These are phyloP conservation scores for Fusarium floridanum DNA, from an alignment of 2,329 filamentous ascomycete genomes.

Conservation along the genomic window DNA sequence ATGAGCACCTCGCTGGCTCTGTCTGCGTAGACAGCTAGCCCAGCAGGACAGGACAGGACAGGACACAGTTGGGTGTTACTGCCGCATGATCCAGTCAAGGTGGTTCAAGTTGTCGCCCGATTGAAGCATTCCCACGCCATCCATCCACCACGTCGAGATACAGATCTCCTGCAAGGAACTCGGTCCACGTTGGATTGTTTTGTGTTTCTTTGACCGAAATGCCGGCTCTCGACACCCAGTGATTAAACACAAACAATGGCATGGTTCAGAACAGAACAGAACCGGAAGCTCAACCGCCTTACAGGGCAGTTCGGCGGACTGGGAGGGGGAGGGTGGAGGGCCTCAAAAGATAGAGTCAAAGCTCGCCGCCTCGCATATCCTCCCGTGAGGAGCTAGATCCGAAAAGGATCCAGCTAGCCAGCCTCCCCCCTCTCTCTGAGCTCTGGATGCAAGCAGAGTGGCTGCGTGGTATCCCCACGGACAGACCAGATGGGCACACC, in stretches of 20 bases:
- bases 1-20: conserved; percentile 26
- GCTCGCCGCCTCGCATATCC: conserved; percentile 38
- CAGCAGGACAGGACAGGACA: conserved; percentile 8
- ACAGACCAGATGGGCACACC: conserved; percentile 45
- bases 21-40: not conserved
- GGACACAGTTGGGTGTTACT: conserved; percentile 35
- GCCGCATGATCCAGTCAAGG: conserved; percentile 33
- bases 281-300: conserved; percentile 24
- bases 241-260: not conserved
- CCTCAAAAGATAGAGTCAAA: conserved; percentile 40
- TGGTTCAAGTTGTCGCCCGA: conserved; percentile 20
- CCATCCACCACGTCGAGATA: conserved; percentile 24
- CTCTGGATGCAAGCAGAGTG: conserved; percentile 42
- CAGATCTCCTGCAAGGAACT: conserved; percentile 32
- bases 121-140: conserved; percentile 23
- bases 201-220: not conserved
- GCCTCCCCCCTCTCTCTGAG: conserved; percentile 31
- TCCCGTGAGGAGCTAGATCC: conserved; percentile 42
- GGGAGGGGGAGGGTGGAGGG: conserved; percentile 35
- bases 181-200: conserved; percentile 5
- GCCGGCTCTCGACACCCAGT: not conserved
- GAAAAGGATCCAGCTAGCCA: conserved; percentile 15
- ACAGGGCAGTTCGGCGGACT: conserved; percentile 23
- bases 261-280: conserved; percentile 3
- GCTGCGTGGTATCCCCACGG: conserved; percentile 40